Evolutionary conservation across 2,329 filamentous ascomycete species (phyloP).

Genomic region (Lasiodiplodia theobromae): DNA sequence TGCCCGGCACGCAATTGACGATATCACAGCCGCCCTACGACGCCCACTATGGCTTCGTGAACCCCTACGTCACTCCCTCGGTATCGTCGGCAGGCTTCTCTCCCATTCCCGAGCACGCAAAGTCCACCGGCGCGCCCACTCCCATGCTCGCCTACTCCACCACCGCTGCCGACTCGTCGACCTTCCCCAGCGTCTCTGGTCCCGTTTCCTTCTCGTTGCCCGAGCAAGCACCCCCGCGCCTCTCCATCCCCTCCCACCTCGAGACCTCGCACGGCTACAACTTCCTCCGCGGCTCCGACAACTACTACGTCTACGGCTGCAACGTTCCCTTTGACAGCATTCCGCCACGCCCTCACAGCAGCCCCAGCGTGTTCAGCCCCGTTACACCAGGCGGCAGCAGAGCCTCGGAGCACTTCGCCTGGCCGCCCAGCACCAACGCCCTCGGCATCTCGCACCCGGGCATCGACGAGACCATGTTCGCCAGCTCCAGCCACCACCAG

Average conservation of each 20-base stretch:
- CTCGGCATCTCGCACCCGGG: slow-evolving; percentile 46
- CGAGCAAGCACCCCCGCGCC: slow-evolving; percentile 3
- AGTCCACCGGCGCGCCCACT: slow-evolving; percentile 34
- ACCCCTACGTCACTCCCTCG: slow-evolving; percentile 42
- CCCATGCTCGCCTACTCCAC: slow-evolving; percentile 35
- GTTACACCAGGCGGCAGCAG: slow-evolving; percentile 36
- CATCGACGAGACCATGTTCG: slow-evolving; percentile 28
- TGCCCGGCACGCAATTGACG: background rate
- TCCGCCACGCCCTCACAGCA: slow-evolving; percentile 50
- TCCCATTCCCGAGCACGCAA: slow-evolving; percentile 37
- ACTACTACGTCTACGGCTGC: slow-evolving; percentile 31
- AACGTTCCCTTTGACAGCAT: slow-evolving; percentile 31
- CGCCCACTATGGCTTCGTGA: slow-evolving; percentile 38
- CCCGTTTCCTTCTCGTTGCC: slow-evolving; percentile 36
- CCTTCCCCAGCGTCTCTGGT: slow-evolving; percentile 41
- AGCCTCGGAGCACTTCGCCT: slow-evolving; percentile 43
- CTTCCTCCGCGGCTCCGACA: slow-evolving; percentile 24
- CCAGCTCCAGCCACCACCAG: slow-evolving; percentile 12
- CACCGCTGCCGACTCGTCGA: slow-evolving; percentile 36
- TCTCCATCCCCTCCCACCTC: slow-evolving; percentile 33
- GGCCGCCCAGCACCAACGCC: slow-evolving; percentile 46
- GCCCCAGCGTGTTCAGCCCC: slow-evolving; percentile 52
- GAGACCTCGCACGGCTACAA: slow-evolving; percentile 36
- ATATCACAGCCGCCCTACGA: slow-evolving; percentile 36
- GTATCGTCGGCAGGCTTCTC: slow-evolving; percentile 39